phyloP scores from a whole-genome alignment of 225 moss, liverwort and hornwort species.

The Thuidium tamariscinum region DNA sequence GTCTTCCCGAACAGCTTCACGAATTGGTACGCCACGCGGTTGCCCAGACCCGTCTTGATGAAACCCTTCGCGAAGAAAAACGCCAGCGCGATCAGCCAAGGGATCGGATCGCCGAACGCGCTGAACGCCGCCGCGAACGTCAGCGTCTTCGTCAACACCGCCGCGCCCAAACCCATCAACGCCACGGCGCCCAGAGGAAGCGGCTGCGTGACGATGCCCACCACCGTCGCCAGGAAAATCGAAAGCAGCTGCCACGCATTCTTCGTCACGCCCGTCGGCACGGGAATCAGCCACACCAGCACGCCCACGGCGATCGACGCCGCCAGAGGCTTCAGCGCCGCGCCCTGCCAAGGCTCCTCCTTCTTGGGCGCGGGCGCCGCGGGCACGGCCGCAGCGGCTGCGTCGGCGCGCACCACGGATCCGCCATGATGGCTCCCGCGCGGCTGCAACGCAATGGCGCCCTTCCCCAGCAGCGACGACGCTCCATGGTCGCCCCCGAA shows the following conservation, averaged over 20 bases:
- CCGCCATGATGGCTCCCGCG: not conserved
- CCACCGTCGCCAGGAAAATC: slow-evolving; percentile 94
- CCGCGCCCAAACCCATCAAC: slow-evolving; percentile 74
- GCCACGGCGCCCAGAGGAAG: slow-evolving; percentile 93
- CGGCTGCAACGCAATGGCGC: not conserved
- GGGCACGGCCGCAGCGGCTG: slow-evolving; percentile 15
- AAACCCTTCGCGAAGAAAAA: slow-evolving; percentile 99
- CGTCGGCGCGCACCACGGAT: slow-evolving; percentile 22
- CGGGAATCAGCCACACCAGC: slow-evolving; percentile 65
- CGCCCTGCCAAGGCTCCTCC: slow-evolving; percentile 87
- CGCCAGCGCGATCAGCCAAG: slow-evolving; percentile 94
- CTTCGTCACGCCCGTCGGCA: slow-evolving; percentile 75
- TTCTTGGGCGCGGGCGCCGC: slow-evolving; percentile 11
- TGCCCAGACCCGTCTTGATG: slow-evolving; percentile 94
- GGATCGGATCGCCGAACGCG: slow-evolving; percentile 96
- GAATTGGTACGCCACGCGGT: slow-evolving; percentile 90
- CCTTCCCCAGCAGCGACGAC: not conserved
- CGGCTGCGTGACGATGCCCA: slow-evolving; percentile 94
- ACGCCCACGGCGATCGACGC: slow-evolving; percentile 71
- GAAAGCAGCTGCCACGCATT: slow-evolving; percentile 92
- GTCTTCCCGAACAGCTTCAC: slow-evolving; percentile 82
- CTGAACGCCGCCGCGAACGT: slow-evolving; percentile 93
- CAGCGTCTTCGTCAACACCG: slow-evolving; percentile 89
- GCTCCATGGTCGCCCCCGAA: not conserved
- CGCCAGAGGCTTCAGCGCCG: slow-evolving; percentile 62